Evolutionary conservation across 345 rosid species (phyloP).

Genomic region (Salix caprea): DNA sequence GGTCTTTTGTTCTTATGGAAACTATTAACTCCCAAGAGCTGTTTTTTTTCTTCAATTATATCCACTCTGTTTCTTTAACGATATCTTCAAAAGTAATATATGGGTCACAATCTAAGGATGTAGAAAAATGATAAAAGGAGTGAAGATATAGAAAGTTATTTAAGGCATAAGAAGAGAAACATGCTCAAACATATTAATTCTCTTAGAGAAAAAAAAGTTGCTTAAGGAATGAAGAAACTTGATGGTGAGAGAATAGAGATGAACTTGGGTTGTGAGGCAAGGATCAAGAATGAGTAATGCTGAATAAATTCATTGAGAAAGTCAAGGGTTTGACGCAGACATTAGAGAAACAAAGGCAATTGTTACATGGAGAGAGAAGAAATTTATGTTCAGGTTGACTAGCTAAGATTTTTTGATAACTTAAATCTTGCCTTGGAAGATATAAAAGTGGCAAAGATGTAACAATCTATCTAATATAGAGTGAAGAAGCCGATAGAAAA

Average conservation of each 20-base stretch:
- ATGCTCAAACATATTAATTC: too few relatives aligned
- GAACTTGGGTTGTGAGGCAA: conserved; percentile 68
- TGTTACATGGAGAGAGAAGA: conserved; percentile 69
- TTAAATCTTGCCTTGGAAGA: conserved; percentile 61
- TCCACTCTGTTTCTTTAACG: neutral
- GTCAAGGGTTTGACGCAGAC: conserved; percentile 67
- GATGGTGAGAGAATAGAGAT: conserved; percentile 74
- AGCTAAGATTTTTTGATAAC: conserved; percentile 66
- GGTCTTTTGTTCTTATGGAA: neutral
- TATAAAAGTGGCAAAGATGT: conserved; percentile 65
- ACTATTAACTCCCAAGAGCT: too few relatives aligned
- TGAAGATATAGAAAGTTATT: too few relatives aligned
- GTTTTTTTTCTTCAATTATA: neutral
- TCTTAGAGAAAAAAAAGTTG: conserved; percentile 35
- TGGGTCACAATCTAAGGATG: neutral
- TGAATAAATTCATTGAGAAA: conserved; percentile 69
- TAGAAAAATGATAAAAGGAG: neutral
- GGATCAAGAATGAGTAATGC: conserved; percentile 71
- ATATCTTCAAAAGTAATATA: neutral
- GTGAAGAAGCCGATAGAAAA: conserved; percentile 49
- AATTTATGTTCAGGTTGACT: conserved; percentile 55
- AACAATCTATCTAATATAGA: conserved; percentile 55
- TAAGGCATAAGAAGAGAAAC: too few relatives aligned
- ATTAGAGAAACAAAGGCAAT: conserved; percentile 69
- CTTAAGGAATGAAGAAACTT: conserved; percentile 68